Conservation (phyloP, 2,329 filamentous ascomycete species). For the Colletotrichum sp. region DNA sequence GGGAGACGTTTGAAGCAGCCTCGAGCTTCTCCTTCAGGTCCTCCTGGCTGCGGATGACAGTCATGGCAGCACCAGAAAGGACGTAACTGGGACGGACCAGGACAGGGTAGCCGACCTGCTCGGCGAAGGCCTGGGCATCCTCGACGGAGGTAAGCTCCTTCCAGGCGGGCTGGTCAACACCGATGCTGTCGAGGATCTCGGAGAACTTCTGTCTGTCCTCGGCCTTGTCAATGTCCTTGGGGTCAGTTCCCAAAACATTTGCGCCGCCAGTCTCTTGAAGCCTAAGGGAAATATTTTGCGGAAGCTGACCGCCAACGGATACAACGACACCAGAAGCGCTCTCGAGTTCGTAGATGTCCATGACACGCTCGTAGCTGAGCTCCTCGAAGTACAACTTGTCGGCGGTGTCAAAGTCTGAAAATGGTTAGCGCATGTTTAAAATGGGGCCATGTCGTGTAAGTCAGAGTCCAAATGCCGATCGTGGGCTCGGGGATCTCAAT, state of each 20-base stretch:
- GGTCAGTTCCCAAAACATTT: conserved; percentile 90
- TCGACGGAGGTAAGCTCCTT: conserved; percentile 92
- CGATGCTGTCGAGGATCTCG: conserved; percentile 94
- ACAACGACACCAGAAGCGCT: conserved; percentile 86
- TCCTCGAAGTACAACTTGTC: conserved; percentile 98
- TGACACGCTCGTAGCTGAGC: conserved; percentile 93
- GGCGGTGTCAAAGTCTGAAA: conserved; percentile 83
- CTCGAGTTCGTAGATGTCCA: conserved; percentile 98
- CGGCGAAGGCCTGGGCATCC: conserved; percentile 86
- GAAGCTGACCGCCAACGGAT: conserved; percentile 93
- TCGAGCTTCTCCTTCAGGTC: conserved; percentile 95
- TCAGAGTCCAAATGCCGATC: neutral
- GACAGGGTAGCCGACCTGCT: conserved; percentile 88
- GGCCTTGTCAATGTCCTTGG: conserved; percentile 94
- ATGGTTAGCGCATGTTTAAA: conserved; percentile 26
- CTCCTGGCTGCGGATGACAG: conserved; percentile 85
- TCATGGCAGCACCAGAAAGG: conserved; percentile 97
- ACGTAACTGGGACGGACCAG: conserved; percentile 95
- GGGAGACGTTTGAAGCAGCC: conserved; percentile 87
- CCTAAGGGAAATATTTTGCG: conserved; percentile 76
- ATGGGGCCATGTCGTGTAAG: neutral
- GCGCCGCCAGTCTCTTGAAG: conserved; percentile 91
- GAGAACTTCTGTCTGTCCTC: conserved; percentile 99
- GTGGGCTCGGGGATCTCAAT: neutral
- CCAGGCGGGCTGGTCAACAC: conserved; percentile 96